These are phyloP conservation scores for Cladophialophora exuberans DNA, from an alignment of 2,329 filamentous ascomycete species.

Conservation along the genomic window DNA sequence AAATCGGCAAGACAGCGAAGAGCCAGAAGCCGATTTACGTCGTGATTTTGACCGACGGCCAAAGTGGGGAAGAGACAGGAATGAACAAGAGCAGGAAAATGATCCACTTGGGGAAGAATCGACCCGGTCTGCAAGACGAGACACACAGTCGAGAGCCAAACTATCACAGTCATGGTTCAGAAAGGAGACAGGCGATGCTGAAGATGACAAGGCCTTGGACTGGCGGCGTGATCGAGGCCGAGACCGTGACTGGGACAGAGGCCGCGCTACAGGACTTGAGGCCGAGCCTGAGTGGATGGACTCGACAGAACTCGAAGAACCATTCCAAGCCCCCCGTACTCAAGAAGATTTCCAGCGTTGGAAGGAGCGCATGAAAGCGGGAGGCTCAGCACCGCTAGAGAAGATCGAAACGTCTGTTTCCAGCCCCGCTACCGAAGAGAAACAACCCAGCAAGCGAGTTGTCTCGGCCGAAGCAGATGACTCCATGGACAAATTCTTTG, in stretches of 20 bases:
- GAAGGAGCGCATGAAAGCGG: constrained; percentile 87
- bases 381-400: constrained; percentile 35
- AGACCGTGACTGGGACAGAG: constrained; percentile 63
- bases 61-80: constrained; percentile 32
- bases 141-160: constrained; percentile 51
- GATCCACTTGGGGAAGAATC: constrained; percentile 21
- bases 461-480: constrained; percentile 30
- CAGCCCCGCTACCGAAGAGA: constrained; percentile 39
- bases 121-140: constrained; percentile 15
- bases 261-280: constrained; percentile 60
- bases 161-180: constrained; percentile 76
- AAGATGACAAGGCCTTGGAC: constrained; percentile 64
- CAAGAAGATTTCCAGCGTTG: constrained; percentile 92
- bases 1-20: constrained; percentile 25
- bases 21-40: constrained; percentile 19
- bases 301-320: constrained; percentile 61
- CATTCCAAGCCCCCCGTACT: constrained; percentile 68
- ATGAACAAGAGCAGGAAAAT: constrained; percentile 25
- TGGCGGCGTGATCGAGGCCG: constrained; percentile 57
- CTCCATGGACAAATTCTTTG: constrained; percentile 36
- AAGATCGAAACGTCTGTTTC: constrained; percentile 33
- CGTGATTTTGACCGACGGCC: constrained; percentile 29
- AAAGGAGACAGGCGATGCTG: constrained; percentile 52
- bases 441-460: constrained; percentile 29
- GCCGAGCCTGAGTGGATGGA: constrained; percentile 90